Percentiles rank a stretch among this genome's conserved stretches.
Evolutionary conservation across 2,329 filamentous ascomycete species (phyloP).

Genomic region (Aschersonia sp.): DNA sequence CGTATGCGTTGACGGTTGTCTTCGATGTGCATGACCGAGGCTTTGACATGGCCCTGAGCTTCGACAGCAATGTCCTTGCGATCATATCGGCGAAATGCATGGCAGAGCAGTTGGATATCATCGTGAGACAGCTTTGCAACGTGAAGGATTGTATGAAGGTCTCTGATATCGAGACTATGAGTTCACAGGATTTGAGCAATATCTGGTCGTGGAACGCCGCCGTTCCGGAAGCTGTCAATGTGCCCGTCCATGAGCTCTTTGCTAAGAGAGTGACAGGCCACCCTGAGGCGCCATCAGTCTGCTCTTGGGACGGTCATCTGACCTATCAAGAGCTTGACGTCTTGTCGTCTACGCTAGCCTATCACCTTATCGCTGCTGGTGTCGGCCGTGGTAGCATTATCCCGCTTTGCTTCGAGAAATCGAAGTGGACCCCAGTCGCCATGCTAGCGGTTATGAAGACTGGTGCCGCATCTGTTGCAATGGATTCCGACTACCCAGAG

Average conservation of each 20-base stretch:
- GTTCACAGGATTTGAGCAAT: slow-evolving; percentile 6
- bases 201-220: slow-evolving; percentile 8
- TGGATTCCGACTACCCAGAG: slow-evolving; percentile 8
- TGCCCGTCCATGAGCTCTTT: slow-evolving; percentile 6
- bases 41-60: neutral
- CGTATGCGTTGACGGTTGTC: neutral
- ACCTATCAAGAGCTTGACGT: slow-evolving; percentile 22
- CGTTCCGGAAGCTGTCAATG: slow-evolving; percentile 5
- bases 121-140: neutral
- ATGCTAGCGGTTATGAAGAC: slow-evolving; percentile 10
- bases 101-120: neutral
- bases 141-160: neutral
- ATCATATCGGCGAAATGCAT: neutral
- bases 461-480: slow-evolving; percentile 10
- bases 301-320: slow-evolving; percentile 16
- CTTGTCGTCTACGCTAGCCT: slow-evolving; percentile 5
- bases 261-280: slow-evolving; percentile 3
- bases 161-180: neutral
- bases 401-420: slow-evolving; percentile 11
- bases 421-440: slow-evolving; percentile 9
- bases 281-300: slow-evolving; percentile 8
- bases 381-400: slow-evolving; percentile 12
- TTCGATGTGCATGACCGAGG: neutral
- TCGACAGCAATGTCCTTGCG: neutral
- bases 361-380: slow-evolving; percentile 6